phyloP scores from a whole-genome alignment of 2,329 filamentous ascomycete species.

The Cercospora janseana region DNA sequence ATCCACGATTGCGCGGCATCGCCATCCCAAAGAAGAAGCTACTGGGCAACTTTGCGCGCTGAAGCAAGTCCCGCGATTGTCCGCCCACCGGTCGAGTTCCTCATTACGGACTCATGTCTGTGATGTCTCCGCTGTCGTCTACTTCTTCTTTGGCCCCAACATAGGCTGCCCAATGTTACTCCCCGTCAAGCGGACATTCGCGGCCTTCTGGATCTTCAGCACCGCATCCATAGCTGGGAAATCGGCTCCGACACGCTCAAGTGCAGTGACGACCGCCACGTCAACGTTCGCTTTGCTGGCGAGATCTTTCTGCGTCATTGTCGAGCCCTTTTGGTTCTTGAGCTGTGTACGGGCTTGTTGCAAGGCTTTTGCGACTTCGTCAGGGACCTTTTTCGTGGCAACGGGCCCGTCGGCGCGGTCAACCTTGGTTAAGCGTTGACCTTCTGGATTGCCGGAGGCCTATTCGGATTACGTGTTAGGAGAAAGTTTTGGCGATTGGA shows the following conservation, averaged over 20 bases:
- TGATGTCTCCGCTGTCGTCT: too few relatives aligned
- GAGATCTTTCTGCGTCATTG: slow-evolving; percentile 85
- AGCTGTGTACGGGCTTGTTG: slow-evolving; percentile 73
- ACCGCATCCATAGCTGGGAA: slow-evolving; percentile 85
- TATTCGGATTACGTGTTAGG: slow-evolving; percentile 19
- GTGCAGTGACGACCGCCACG: slow-evolving; percentile 72
- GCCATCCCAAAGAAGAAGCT: too few relatives aligned
- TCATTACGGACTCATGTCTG: too few relatives aligned
- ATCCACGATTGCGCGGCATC: too few relatives aligned
- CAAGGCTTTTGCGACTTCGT: slow-evolving; percentile 78
- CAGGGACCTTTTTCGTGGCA: slow-evolving; percentile 89
- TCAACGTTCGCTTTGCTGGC: slow-evolving; percentile 90
- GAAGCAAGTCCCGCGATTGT: too few relatives aligned
- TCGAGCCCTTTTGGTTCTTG: slow-evolving; percentile 68
- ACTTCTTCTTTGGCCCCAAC: slow-evolving; percentile 72
- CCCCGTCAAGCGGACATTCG: slow-evolving; percentile 40
- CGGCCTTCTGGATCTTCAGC: slow-evolving; percentile 70
- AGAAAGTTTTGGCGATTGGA: slow-evolving; percentile 28
- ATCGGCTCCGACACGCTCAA: slow-evolving; percentile 77
- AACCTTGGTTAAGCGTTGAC: slow-evolving; percentile 95
- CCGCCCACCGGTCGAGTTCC: too few relatives aligned
- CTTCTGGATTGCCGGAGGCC: slow-evolving; percentile 56
- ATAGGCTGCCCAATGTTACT: slow-evolving; percentile 71
- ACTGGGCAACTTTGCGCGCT: too few relatives aligned
- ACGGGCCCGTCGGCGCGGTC: slow-evolving; percentile 96